These are phyloP conservation scores for Penicillium sp. DNA, from an alignment of 2,329 filamentous ascomycete genomes.

Conservation along the genomic window DNA sequence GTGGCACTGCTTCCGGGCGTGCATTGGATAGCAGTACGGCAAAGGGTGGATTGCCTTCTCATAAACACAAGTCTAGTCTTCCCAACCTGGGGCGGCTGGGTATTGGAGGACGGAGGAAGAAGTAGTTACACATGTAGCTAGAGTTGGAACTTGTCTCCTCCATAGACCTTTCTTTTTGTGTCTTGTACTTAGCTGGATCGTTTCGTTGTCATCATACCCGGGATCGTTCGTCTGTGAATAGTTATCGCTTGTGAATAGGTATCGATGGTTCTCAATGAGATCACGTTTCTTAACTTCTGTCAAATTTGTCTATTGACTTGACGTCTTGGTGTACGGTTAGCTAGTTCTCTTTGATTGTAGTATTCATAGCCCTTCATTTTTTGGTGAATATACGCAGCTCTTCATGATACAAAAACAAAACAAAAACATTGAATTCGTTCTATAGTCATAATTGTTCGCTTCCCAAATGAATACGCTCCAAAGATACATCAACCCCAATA, in stretches of 20 bases:
- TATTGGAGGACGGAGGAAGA: slow-evolving; percentile 63
- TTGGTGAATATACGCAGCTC: neutral
- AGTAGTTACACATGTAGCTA: slow-evolving; percentile 21
- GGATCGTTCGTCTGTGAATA: neutral
- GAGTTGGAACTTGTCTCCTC: neutral
- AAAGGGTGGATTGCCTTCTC: slow-evolving; percentile 34
- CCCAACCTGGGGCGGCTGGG: slow-evolving; percentile 69
- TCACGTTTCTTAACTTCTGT: neutral
- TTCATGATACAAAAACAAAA: neutral
- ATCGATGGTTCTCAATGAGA: neutral
- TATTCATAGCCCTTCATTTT: neutral
- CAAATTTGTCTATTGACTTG: neutral
- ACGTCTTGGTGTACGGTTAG: too few species aligned
- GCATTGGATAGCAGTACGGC: slow-evolving; percentile 16
- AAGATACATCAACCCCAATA: neutral
- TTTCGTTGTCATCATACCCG: slow-evolving; percentile 26
- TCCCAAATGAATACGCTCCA: neutral
- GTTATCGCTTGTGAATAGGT: neutral
- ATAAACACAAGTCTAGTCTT: slow-evolving; percentile 62
- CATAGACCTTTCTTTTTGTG: neutral
- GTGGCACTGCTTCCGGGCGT: slow-evolving; percentile 47
- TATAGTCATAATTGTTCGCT: slow-evolving; percentile 1
- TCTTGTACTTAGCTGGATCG: neutral
- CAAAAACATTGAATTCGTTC: neutral
- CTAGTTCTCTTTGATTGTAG: neutral